These are phyloP conservation scores for Spergularia azorica DNA, from an alignment of 179 eudicot species.

Conservation along the genomic window DNA sequence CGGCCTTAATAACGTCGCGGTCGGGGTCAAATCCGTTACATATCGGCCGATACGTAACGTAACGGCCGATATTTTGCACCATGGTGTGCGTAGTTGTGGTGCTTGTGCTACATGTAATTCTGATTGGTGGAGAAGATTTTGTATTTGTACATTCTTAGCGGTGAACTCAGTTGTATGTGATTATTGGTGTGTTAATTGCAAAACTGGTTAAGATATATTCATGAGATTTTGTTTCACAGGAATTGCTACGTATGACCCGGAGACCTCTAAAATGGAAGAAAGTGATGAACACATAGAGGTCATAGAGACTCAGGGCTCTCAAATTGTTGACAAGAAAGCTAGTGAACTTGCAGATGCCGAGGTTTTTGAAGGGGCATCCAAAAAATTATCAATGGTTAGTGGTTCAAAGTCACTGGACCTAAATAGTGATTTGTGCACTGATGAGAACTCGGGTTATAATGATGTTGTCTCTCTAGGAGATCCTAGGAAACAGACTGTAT, in stretches of 20 bases:
- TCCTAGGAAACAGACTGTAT: slow-evolving; percentile 19
- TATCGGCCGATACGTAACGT: no score
- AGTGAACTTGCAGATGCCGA: slow-evolving; percentile 25
- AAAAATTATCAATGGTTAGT: slow-evolving; percentile 14
- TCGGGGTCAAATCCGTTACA: no score
- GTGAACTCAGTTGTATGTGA: background rate
- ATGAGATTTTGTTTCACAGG: slow-evolving; percentile 28
- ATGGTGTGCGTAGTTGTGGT: background rate
- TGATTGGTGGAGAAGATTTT: background rate
- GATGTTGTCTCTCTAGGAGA: slow-evolving; percentile 27
- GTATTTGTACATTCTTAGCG: background rate
- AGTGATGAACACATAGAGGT: slow-evolving; percentile 30
- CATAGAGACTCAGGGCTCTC: slow-evolving; percentile 43
- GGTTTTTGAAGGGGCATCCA: slow-evolving; percentile 32
- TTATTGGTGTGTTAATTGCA: slow-evolving; percentile 3
- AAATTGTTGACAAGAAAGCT: slow-evolving; percentile 34
- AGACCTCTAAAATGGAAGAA: slow-evolving; percentile 34
- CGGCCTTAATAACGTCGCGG: no score
- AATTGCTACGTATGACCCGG: slow-evolving; percentile 35
- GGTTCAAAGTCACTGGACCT: slow-evolving; percentile 52
- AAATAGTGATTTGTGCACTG: slow-evolving; percentile 40
- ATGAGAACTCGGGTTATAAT: slow-evolving; percentile 35
- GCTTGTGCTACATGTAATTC: background rate
- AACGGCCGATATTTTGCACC: no score
- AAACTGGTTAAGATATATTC: background rate